A percentile compares a stretch with the other conserved stretches of the same genome.
phyloP scores from a whole-genome alignment of 192 early-diverging fungal genomes.

The Gonapodya prolifera region DNA sequence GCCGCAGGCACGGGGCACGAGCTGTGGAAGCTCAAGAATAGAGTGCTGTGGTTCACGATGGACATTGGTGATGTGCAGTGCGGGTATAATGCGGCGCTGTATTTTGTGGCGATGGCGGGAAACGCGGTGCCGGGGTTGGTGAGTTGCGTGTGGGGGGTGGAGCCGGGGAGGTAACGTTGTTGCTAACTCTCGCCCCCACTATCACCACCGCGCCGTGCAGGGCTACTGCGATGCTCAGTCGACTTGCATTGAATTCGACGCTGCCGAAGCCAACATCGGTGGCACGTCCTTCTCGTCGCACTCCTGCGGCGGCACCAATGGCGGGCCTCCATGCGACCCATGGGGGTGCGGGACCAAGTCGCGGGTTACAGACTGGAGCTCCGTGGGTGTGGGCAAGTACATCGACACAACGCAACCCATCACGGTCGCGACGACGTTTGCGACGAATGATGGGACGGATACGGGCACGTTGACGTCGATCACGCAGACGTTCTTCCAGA shows the following conservation, averaged over 20 bases:
- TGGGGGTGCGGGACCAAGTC: constrained; percentile 19
- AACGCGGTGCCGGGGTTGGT: constrained; percentile 13
- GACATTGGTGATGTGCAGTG: constrained; percentile 18
- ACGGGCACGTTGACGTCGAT: constrained; percentile 9
- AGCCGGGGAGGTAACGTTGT: no score
- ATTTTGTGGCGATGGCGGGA: constrained; percentile 18
- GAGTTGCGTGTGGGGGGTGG: no score
- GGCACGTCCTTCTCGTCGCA: constrained; percentile 14
- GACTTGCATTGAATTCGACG: constrained; percentile 18
- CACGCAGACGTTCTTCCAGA: constrained; percentile 13
- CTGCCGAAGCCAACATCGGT: constrained; percentile 17
- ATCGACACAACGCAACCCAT: constrained; percentile 16
- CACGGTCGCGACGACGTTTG: constrained; percentile 1
- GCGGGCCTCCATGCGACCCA: constrained; percentile 12
- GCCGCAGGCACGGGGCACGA: not conserved
- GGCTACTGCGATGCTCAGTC: constrained; percentile 24
- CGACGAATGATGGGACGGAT: constrained; percentile 13
- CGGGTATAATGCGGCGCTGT: constrained; percentile 24
- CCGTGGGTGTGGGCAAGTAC: constrained; percentile 10
- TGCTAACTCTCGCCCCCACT: no score
- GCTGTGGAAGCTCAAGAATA: not conserved
- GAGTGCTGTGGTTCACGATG: constrained; percentile 2
- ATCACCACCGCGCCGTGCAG: no score
- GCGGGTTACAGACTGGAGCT: not conserved
- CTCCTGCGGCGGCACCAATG: constrained; percentile 10